These are phyloP conservation scores for Tulasnella sp. DNA, from an alignment of 768 basidiomycete genomes.

Conservation along the genomic window DNA sequence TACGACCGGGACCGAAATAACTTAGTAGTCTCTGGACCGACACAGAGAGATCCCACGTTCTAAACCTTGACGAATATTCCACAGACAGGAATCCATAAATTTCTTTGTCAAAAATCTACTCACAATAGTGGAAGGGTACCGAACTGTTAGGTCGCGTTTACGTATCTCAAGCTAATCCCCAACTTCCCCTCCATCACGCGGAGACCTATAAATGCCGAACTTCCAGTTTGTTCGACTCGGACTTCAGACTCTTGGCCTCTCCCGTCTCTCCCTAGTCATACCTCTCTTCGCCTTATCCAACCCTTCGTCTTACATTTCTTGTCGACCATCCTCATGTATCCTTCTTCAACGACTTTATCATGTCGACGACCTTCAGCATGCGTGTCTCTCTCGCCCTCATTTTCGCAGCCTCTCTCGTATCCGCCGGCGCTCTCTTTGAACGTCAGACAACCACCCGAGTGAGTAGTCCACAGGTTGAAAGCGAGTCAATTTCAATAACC, in stretches of 20 bases:
- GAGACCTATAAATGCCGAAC: neutral
- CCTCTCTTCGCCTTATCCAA: neutral
- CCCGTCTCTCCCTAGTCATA: neutral
- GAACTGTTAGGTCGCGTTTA: too few species aligned
- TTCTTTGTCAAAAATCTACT: too few species aligned
- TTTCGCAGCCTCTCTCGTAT: conserved; percentile 33
- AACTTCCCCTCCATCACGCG: neutral
- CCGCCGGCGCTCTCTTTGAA: conserved; percentile 33
- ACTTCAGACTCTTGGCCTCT: neutral
- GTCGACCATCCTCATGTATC: neutral
- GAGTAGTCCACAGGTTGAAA: neutral
- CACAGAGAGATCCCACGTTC: too few species aligned
- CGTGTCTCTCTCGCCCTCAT: conserved; percentile 41
- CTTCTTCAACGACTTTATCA: neutral
- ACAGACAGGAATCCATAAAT: too few species aligned
- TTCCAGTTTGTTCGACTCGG: neutral
- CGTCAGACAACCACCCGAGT: conserved; percentile 14
- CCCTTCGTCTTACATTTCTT: neutral
- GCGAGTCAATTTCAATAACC: too few species aligned
- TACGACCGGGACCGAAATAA: too few species aligned
- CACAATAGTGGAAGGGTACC: too few species aligned
- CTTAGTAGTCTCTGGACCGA: too few species aligned
- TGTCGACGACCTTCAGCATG: conserved; percentile 38
- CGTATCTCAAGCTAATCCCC: neutral
- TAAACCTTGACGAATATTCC: too few species aligned